Percentiles rank a stretch among this genome's conserved stretches.
These are phyloP conservation scores for Salix dunnii DNA, from an alignment of 345 rosid genomes.

Conservation along the genomic window DNA sequence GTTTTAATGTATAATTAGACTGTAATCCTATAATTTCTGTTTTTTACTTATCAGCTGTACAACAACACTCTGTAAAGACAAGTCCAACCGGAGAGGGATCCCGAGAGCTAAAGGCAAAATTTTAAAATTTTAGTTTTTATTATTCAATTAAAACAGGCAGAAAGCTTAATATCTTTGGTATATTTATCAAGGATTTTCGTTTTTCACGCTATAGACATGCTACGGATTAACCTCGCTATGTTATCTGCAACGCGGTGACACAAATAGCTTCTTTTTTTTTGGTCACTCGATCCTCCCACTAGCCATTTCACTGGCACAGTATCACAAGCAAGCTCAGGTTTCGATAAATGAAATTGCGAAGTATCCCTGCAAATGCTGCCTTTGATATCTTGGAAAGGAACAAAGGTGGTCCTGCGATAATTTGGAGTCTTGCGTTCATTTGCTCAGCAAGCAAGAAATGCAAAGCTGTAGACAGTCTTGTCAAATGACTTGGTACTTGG, in stretches of 20 bases:
- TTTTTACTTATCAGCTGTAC: background rate
- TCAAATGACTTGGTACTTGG: background rate
- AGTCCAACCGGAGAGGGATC: too few species aligned
- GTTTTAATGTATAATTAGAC: conserved; percentile 20
- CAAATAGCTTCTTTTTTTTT: background rate
- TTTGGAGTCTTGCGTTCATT: background rate
- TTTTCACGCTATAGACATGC: background rate
- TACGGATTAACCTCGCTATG: background rate
- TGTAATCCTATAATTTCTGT: conserved; percentile 1
- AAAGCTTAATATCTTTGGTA: background rate
- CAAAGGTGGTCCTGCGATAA: background rate
- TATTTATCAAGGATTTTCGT: background rate
- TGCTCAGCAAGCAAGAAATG: conserved; percentile 11
- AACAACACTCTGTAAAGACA: too few species aligned
- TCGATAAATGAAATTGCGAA: background rate
- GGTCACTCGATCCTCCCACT: background rate
- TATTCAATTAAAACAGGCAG: background rate
- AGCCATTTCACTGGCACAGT: background rate
- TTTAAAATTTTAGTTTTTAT: too few species aligned
- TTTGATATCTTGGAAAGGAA: background rate
- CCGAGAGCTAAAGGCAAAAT: too few species aligned
- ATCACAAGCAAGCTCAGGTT: background rate
- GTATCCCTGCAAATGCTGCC: background rate
- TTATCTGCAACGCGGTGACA: background rate
- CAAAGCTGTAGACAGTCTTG: background rate